Evolutionary conservation across 257 asterid genomes (phyloP).

Genomic region (Lavandula angustifolia): DNA sequence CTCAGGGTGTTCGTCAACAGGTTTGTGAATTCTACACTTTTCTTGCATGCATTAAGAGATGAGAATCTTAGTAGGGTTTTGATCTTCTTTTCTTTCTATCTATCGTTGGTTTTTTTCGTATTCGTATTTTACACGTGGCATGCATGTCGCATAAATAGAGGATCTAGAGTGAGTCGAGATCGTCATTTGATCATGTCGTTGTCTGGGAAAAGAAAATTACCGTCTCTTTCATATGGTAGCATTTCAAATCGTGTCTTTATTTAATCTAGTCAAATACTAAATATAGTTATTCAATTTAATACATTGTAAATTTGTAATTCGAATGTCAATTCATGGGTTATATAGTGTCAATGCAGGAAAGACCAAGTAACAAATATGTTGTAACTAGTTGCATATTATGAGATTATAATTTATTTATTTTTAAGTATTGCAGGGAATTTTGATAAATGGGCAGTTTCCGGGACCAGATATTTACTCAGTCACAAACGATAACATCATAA

Average conservation of each 20-base stretch:
- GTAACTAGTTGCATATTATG: not conserved
- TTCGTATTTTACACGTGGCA: not conserved
- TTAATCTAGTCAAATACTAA: no score
- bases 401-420: not conserved
- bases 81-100: not conserved
- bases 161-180: conserved; percentile 1
- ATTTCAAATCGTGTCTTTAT: not conserved
- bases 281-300: no score
- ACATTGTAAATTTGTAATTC: no score
- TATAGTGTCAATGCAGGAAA: no score
- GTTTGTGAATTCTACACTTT: conserved; percentile 21
- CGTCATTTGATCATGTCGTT: not conserved
- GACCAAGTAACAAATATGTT: no score
- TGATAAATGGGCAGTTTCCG: conserved; percentile 78
- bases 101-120: not conserved
- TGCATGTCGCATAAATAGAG: not conserved
- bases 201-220: not conserved
- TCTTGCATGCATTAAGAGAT: not conserved
- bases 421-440: conserved; percentile 50
- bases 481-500: conserved; percentile 66
- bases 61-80: not conserved
- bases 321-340: no score
- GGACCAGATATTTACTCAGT: conserved; percentile 67
- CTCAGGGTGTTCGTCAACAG: conserved; percentile 73
- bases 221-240: not conserved